Conservation (phyloP, 1,284 basidiomycete genomes). For the Cutaneotrichosporon sp. region DNA sequence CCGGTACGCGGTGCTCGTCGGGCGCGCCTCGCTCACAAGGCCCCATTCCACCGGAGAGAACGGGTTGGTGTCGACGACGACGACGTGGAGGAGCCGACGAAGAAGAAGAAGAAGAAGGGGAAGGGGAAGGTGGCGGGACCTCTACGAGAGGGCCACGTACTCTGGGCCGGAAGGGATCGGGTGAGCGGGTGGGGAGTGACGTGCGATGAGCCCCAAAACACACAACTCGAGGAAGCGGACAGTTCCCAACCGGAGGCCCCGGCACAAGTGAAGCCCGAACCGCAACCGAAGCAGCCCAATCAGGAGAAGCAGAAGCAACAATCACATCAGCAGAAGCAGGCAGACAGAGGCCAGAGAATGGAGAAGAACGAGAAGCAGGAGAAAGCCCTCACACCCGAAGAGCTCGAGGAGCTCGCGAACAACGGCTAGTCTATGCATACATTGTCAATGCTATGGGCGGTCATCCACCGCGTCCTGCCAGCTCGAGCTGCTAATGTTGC, state of each 20-base stretch:
- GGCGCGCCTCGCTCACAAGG: conserved; percentile 18
- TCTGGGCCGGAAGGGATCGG: conserved; percentile 20
- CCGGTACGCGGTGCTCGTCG: conserved; percentile 29
- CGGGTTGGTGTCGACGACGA: background rate
- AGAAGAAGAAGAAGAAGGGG: conserved; percentile 4
- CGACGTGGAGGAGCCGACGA: background rate
- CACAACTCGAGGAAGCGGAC: background rate
- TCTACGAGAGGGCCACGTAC: conserved; percentile 12
- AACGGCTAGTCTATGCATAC: conserved; percentile 12
- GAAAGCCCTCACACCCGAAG: conserved; percentile 4
- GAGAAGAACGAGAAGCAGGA: background rate
- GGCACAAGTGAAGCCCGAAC: background rate
- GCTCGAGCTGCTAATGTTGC: conserved; percentile 29
- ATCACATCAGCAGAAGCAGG: background rate
- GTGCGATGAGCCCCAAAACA: background rate
- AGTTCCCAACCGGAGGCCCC: background rate
- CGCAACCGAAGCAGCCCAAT: background rate
- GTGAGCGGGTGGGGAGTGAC: conserved; percentile 21
- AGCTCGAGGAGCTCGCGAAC: conserved; percentile 7
- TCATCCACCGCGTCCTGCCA: conserved; percentile 52
- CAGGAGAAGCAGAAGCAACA: background rate
- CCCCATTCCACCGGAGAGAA: conserved; percentile 36
- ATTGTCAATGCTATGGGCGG: conserved; percentile 1
- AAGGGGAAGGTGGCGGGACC: background rate
- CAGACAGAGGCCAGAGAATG: background rate